Evolutionary conservation across 257 asterid species (phyloP).

Genomic region (Striga asiatica): DNA sequence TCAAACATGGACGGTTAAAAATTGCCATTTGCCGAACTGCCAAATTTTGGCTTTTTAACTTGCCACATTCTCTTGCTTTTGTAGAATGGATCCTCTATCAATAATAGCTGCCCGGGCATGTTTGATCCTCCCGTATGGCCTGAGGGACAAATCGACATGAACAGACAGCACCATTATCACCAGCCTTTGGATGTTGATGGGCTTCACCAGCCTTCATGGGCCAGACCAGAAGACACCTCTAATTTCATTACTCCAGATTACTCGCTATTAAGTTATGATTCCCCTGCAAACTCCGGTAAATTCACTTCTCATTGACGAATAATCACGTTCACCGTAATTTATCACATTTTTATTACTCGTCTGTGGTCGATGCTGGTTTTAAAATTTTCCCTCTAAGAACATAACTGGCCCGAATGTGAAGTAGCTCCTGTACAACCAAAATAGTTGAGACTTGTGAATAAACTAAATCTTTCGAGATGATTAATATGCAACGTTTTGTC

Average conservation of each 20-base stretch:
- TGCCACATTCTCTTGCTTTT: background rate
- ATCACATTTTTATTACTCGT: background rate
- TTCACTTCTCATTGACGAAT: background rate
- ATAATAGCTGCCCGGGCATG: constrained; percentile 39
- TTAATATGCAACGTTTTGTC: no score
- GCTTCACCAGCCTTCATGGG: constrained; percentile 47
- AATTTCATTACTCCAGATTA: constrained; percentile 50
- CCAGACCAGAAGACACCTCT: constrained; percentile 36
- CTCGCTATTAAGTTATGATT: constrained; percentile 50
- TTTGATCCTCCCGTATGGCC: constrained; percentile 46
- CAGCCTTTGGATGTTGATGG: constrained; percentile 55
- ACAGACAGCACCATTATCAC: constrained; percentile 49
- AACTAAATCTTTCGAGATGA: no score
- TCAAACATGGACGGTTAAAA: no score
- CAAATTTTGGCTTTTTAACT: background rate
- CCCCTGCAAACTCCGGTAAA: constrained; percentile 71
- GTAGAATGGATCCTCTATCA: constrained; percentile 46
- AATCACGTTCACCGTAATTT: no score
- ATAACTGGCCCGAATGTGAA: no score
- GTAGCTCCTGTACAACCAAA: no score
- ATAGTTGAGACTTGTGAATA: no score
- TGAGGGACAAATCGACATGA: constrained; percentile 41
- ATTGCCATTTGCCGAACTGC: no score
- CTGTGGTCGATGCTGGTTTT: background rate
- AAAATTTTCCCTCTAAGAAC: no score